Evolutionary conservation across 306 rosid genomes (phyloP), one percentile per base, ranked within the genome.

Genomic region (Glycine soja): DNA sequence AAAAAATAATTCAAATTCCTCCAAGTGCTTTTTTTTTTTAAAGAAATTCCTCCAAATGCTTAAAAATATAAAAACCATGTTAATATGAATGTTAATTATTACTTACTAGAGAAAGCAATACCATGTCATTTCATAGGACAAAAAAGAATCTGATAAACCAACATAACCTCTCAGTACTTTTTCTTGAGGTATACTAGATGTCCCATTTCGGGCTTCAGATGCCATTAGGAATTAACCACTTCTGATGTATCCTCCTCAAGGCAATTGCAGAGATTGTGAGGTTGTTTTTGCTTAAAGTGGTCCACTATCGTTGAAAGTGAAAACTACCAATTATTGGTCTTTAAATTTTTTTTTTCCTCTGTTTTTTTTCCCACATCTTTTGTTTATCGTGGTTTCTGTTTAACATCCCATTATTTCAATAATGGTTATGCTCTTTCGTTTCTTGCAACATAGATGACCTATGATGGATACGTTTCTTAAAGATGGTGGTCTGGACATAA

Each of bases 201-300:
- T 57, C 50, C 73, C 67, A 63, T 51, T 40, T 36, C 0, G 11
- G 36, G 5, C 66, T 64, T 51, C 59, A 42, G 43, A 62, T 10
- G 75, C 80, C 80, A 52, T 32, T 74, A 74, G 80, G 80, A 46
- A 67, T 66, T 15, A 67, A 46, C 70, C 84, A 74, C 58, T 32
- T 64, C 15, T 43, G 50, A 72, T 80, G 84, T 64, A 40, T 80
- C 59, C 67, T 63, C 19, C 48, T 80, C 45, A 14, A 80, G 73
- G 79, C 53, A 70, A 59, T 58, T 52, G 75, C 58, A 72, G 43
- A 13, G 84, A 61, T 47, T 38, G 64, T 72, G 74, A 62, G 50
- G 48, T 40, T 73, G 56, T 11, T 62, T 51, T 38, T 30, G 34
- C n/a, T 50, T 51, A 14, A 40, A 52, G 69, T 73, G 85, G 62